Evolutionary conservation across 139 green algal species (phyloP), one percentile per base, ranked within the genome.

Genomic region (Closterium sp.): DNA sequence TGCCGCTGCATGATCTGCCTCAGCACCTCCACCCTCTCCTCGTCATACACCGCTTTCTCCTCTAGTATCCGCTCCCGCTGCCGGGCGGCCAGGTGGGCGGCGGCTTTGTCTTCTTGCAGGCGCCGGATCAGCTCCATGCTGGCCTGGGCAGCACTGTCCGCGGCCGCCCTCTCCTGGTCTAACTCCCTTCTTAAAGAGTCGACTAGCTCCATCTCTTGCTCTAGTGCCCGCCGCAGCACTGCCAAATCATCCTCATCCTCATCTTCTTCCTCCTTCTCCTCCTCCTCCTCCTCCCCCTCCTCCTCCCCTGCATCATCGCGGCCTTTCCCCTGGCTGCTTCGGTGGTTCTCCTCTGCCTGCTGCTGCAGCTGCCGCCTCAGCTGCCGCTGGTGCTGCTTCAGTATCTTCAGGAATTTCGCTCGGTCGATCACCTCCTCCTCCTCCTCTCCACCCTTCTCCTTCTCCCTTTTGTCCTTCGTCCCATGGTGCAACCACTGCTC

Each of bases 181-280:
- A 86, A 9, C 83, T 86, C 83, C 28, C 30, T 0, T 33, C 83
- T 32, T 4, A 86, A 23, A 2, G 30, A 32, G 25, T 86, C 83
- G 23, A 34, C 30, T 32, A 33, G 0, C 83, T 86, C 83, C 83
- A 32, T 86, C 25, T 86, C 83, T 19, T 32, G 7, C 83, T 86
- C 83, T 28, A 86, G 5, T 3, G 83, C 83, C 83, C 83, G 83
- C 1, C 83, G 83, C 8, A 86, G 21, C 30, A 86, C 83, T 32
- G 30, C 30, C 83, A 86, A 33, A 33, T 86, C 83, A 86, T 86
- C 83, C 55, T 76, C 55, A 86, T 86, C 83, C n/a, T 86, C 83
- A 32, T 19, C 16, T 4, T 86, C 30, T 2, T 86, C 30, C 83
- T 28, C 16, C 25, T 86, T 23, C n/a, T 86, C 83, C 83, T 32